Evolutionary conservation across 202 grass and related monocot species (phyloP).

Genomic region (Carex arenaria): DNA sequence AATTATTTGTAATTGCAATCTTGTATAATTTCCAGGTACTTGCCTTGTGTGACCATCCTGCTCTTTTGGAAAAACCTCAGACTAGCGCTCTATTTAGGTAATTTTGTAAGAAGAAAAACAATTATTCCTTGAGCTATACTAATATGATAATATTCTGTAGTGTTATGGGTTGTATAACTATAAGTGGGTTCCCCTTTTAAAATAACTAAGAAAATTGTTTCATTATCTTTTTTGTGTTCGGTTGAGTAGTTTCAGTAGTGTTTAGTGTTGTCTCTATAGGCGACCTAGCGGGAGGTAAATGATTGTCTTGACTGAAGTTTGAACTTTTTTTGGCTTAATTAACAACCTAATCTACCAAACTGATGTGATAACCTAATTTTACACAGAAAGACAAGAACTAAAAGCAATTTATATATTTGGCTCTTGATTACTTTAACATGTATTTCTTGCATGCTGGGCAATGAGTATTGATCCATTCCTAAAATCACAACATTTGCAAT

Average conservation of each 20-base stretch:
- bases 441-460: too few species aligned
- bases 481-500: too few species aligned
- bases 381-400: too few species aligned
- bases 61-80: conserved; percentile 67
- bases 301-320: too few species aligned
- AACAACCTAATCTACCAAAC: too few species aligned
- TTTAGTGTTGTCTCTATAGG: neutral
- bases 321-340: too few species aligned
- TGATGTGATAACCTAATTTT: too few species aligned
- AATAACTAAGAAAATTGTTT: neutral
- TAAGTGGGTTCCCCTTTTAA: neutral
- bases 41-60: conserved; percentile 86
- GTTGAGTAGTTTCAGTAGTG: neutral
- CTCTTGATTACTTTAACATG: too few species aligned
- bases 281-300: too few species aligned
- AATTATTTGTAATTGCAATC: conserved; percentile 4
- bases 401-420: too few species aligned
- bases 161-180: neutral
- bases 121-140: neutral
- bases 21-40: conserved; percentile 62
- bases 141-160: neutral
- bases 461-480: too few species aligned
- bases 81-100: conserved; percentile 75
- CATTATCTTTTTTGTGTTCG: neutral
- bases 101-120: neutral